Evolutionary conservation across 192 early-diverging fungal genomes (phyloP).

Genomic region (Gaertneriomyces sp.): DNA sequence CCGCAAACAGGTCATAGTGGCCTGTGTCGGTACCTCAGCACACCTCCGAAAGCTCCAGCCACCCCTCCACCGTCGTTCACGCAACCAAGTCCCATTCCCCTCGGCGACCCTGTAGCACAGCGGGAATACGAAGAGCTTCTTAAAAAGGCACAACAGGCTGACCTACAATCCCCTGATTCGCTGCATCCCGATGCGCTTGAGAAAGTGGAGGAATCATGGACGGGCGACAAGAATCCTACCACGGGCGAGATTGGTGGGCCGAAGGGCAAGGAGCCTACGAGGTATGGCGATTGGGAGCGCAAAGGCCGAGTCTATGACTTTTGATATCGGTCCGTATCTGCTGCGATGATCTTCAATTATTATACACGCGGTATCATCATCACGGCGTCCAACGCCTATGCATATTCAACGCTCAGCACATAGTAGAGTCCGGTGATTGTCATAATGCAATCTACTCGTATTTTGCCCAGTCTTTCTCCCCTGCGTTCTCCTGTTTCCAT

Average conservation of each 20-base stretch:
- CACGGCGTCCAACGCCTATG: no score
- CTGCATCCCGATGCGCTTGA: slow-evolving; percentile 52
- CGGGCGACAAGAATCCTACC: slow-evolving; percentile 63
- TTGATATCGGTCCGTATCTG: no score
- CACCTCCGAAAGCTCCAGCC: no score
- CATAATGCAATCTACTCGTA: no score
- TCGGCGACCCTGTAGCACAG: slow-evolving; percentile 64
- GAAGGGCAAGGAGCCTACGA: slow-evolving; percentile 73
- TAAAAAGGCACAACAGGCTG: slow-evolving; percentile 35
- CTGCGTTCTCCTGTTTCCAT: not conserved
- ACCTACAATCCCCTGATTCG: not conserved
- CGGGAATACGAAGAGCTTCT: slow-evolving; percentile 71
- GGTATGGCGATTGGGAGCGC: slow-evolving; percentile 80
- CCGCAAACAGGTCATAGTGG: no score
- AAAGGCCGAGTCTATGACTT: slow-evolving; percentile 73
- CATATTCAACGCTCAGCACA: no score
- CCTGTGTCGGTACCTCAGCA: no score
- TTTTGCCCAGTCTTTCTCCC: no score
- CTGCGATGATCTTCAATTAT: no score
- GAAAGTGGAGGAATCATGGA: slow-evolving; percentile 51
- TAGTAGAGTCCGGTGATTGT: no score
- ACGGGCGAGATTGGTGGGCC: slow-evolving; percentile 74
- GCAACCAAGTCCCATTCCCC: slow-evolving; percentile 63
- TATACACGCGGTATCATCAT: no score
- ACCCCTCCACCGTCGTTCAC: slow-evolving; percentile 19